Percentiles rank a stretch among this genome's conserved stretches.
phyloP scores from a whole-genome alignment of 768 basidiomycete species.

The Mycena vitilis region DNA sequence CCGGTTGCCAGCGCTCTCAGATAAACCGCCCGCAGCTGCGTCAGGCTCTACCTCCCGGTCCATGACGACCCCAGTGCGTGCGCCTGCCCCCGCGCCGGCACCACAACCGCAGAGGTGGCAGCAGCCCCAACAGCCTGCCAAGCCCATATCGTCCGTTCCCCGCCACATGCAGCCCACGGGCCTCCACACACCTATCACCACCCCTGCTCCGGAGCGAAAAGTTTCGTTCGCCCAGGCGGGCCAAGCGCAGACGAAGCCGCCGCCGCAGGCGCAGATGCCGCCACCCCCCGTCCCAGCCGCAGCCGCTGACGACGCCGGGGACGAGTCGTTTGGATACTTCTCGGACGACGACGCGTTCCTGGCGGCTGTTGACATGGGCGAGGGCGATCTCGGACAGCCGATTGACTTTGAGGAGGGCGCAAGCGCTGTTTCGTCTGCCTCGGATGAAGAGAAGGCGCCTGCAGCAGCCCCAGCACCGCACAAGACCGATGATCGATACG shows the following conservation, averaged over 20 bases:
- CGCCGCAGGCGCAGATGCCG: slow-evolving; percentile 25
- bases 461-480: slow-evolving; percentile 5
- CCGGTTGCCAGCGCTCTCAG: slow-evolving; percentile 46
- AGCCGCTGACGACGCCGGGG: slow-evolving; percentile 27
- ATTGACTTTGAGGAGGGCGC: slow-evolving; percentile 59
- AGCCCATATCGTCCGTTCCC: slow-evolving; percentile 29
- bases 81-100: slow-evolving; percentile 12
- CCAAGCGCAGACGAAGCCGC: slow-evolving; percentile 30
- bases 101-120: slow-evolving; percentile 31
- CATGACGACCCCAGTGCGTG: slow-evolving; percentile 13
- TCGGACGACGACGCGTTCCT: slow-evolving; percentile 79
- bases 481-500: slow-evolving; percentile 18
- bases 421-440: slow-evolving; percentile 34
- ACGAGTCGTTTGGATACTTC: slow-evolving; percentile 65
- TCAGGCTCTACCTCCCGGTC: slow-evolving; percentile 6
- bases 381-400: slow-evolving; percentile 56
- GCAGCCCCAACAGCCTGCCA: slow-evolving; percentile 15
- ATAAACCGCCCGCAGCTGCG: slow-evolving; percentile 13
- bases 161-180: slow-evolving; percentile 32
- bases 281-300: slow-evolving; percentile 1
- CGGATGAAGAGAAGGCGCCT: slow-evolving; percentile 31
- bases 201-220: slow-evolving; percentile 32
- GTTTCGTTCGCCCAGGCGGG: slow-evolving; percentile 24
- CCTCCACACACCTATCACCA: slow-evolving; percentile 34
- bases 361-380: slow-evolving; percentile 65